These are phyloP conservation scores for Mrakia gelida DNA, from an alignment of 768 basidiomycete genomes.

Conservation along the genomic window DNA sequence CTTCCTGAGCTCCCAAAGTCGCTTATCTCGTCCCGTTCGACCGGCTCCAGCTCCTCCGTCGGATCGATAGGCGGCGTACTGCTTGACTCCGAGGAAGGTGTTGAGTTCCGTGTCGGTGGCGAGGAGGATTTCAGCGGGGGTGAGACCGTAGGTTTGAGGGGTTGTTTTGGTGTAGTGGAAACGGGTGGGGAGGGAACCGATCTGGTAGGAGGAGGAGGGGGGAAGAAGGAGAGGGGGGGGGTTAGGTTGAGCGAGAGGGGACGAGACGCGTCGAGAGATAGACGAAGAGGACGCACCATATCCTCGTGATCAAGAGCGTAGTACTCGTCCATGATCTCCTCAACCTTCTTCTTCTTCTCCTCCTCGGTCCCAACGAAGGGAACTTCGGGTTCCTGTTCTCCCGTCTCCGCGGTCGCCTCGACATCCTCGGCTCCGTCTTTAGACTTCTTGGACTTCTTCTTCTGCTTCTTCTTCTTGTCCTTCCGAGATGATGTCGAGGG, in stretches of 20 bases:
- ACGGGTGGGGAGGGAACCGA: constrained; percentile 81
- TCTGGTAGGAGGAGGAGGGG: constrained; percentile 49
- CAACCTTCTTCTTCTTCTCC: constrained; percentile 74
- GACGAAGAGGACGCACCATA: constrained; percentile 57
- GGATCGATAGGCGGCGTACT: constrained; percentile 82
- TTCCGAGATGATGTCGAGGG: constrained; percentile 20
- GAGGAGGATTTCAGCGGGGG: constrained; percentile 78
- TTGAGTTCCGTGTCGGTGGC: constrained; percentile 92
- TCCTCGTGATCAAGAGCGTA: constrained; percentile 93
- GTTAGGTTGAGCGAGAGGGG: background rate
- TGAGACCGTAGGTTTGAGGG: constrained; percentile 51
- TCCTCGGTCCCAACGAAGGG: constrained; percentile 59
- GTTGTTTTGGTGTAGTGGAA: constrained; percentile 79
- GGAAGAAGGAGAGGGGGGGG: background rate
- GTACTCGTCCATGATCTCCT: constrained; percentile 87
- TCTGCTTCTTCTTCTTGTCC: constrained; percentile 40
- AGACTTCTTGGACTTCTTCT: constrained; percentile 36
- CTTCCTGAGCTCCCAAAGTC: constrained; percentile 67
- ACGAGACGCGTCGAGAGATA: background rate
- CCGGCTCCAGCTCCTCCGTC: constrained; percentile 45
- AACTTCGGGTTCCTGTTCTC: background rate
- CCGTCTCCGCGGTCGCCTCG: constrained; percentile 26
- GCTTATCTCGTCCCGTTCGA: constrained; percentile 52
- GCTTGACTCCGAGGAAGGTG: constrained; percentile 80
- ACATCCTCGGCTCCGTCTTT: constrained; percentile 43